Conservation (phyloP, 192 early-diverging fungal genomes). For the Phycomyces nitens region DNA sequence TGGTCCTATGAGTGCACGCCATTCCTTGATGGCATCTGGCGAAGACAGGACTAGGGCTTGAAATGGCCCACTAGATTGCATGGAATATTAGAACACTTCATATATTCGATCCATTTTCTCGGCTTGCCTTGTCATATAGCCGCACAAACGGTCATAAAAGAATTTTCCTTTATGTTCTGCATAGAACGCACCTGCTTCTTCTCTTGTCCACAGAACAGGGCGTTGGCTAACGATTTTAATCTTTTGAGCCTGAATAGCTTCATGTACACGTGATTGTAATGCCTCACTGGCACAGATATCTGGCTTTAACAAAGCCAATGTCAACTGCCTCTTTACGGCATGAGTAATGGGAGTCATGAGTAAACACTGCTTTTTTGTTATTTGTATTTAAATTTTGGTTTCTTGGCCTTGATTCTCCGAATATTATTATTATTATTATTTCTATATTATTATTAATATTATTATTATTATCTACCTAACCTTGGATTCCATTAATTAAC, state of each 20-base stretch:
- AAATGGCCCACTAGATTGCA: constrained; percentile 51
- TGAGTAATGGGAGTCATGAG: not conserved
- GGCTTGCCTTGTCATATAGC: constrained; percentile 66
- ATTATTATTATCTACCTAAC: not conserved
- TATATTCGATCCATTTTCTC: too few relatives aligned
- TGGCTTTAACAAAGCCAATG: constrained; percentile 70
- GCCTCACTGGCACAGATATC: constrained; percentile 62
- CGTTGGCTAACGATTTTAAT: constrained; percentile 42
- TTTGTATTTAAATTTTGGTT: not conserved
- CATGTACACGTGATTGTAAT: constrained; percentile 37
- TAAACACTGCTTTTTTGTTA: constrained; percentile 4
- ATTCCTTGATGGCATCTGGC: constrained; percentile 55
- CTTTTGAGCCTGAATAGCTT: constrained; percentile 38
- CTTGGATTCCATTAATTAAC: too few relatives aligned
- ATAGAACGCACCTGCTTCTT: constrained; percentile 62
- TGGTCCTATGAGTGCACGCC: constrained; percentile 61
- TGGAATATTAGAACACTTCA: not conserved
- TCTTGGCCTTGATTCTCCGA: too few relatives aligned
- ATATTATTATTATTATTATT: too few relatives aligned
- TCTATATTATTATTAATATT: too few relatives aligned
- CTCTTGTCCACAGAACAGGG: constrained; percentile 49
- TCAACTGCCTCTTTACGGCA: constrained; percentile 37
- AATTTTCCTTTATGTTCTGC: constrained; percentile 62
- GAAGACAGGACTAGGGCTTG: constrained; percentile 55
- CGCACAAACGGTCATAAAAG: constrained; percentile 65